A percentile compares a stretch with the other conserved stretches of the same genome.
phyloP scores from a whole-genome alignment of 2,329 filamentous ascomycete genomes.

The Penicillium sp. region DNA sequence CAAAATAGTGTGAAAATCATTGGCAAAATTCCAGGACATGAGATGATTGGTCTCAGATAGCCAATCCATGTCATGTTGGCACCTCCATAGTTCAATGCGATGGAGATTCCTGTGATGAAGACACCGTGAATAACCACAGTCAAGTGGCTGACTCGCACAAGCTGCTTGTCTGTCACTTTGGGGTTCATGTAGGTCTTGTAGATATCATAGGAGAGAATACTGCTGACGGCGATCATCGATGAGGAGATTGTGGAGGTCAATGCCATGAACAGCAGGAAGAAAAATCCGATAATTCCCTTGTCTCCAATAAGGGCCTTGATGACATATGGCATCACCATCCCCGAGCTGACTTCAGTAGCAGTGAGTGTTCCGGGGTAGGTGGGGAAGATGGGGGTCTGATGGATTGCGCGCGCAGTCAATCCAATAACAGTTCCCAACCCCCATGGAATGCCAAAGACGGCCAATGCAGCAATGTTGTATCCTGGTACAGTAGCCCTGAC shows the following conservation, averaged over 20 bases:
- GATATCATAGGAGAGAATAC: slow-evolving; percentile 54
- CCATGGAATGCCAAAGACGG: slow-evolving; percentile 53
- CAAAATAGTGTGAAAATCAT: slow-evolving; percentile 49
- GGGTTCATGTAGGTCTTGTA: slow-evolving; percentile 56
- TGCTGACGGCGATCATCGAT: slow-evolving; percentile 55
- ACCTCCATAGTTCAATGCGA: slow-evolving; percentile 52
- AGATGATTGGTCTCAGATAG: slow-evolving; percentile 46
- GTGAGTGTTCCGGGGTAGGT: slow-evolving; percentile 48
- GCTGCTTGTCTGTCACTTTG: slow-evolving; percentile 44
- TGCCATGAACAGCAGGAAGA: slow-evolving; percentile 56
- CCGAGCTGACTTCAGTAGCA: slow-evolving; percentile 43
- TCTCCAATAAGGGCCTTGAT: slow-evolving; percentile 48
- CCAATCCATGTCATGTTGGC: slow-evolving; percentile 53
- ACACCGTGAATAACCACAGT: slow-evolving; percentile 50
- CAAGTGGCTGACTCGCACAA: slow-evolving; percentile 50
- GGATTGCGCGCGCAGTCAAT: slow-evolving; percentile 47
- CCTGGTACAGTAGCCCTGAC: slow-evolving; percentile 51
- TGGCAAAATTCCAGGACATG: slow-evolving; percentile 50
- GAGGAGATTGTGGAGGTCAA: slow-evolving; percentile 53
- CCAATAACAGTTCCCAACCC: slow-evolving; percentile 51
- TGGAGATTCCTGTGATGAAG: slow-evolving; percentile 52
- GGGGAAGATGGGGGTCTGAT: slow-evolving; percentile 50
- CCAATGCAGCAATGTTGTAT: slow-evolving; percentile 49
- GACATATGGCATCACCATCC: slow-evolving; percentile 52
- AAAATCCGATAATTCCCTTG: slow-evolving; percentile 46